A percentile compares a stretch with the other conserved stretches of the same genome.
These are phyloP conservation scores for Phaffia australis DNA, from an alignment of 768 basidiomycete species.

Conservation along the genomic window DNA sequence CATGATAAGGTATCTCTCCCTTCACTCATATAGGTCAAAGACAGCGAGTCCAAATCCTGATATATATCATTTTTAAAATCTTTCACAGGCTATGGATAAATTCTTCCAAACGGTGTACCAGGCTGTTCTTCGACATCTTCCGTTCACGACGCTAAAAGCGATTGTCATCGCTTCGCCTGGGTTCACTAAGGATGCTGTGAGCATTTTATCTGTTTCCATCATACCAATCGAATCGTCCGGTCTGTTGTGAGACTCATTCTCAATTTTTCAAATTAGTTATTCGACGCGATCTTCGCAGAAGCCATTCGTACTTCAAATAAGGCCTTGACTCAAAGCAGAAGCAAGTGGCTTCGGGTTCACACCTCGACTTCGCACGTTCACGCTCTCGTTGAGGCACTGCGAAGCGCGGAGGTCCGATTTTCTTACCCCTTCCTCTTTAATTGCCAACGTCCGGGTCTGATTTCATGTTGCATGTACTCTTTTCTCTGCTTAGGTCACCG, in stretches of 20 bases:
- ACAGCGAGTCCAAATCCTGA: background rate
- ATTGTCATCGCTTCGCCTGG: slow-evolving; percentile 96
- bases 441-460: no score
- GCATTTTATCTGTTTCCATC: slow-evolving; percentile 15
- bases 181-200: slow-evolving; percentile 79
- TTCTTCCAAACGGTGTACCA: slow-evolving; percentile 80
- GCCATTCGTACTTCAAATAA: slow-evolving; percentile 71
- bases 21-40: background rate
- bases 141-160: slow-evolving; percentile 68
- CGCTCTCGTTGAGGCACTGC: slow-evolving; percentile 81
- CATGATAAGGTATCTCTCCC: background rate
- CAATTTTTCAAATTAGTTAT: slow-evolving; percentile 33
- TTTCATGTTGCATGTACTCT: no score
- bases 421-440: background rate
- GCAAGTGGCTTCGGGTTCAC: slow-evolving; percentile 84
- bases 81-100: slow-evolving; percentile 51
- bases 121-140: slow-evolving; percentile 79
- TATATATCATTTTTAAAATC: background rate
- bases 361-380: slow-evolving; percentile 90
- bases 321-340: slow-evolving; percentile 58
- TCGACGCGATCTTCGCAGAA: slow-evolving; percentile 70
- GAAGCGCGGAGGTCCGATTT: slow-evolving; percentile 71
- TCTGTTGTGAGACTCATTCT: no score
- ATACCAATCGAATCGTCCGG: background rate
- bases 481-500: background rate